Percentiles rank a stretch among this genome's conserved stretches.
Evolutionary conservation across 1,139 yeast genomes (phyloP).

Genomic region (Yamadazyma taylorii): DNA sequence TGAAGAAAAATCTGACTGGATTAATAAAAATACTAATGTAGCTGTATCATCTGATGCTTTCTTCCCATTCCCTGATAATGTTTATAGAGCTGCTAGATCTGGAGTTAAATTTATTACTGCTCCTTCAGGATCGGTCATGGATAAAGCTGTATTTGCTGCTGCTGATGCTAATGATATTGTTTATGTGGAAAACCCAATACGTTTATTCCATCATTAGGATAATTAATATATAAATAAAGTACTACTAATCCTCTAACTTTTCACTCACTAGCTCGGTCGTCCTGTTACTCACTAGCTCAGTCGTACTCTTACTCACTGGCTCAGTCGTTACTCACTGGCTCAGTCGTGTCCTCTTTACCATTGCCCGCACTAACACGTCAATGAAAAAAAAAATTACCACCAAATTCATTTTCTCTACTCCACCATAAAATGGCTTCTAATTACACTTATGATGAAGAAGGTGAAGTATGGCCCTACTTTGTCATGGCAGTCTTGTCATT

Average conservation of each 20-base stretch:
- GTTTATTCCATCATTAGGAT: constrained; percentile 89
- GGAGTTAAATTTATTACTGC: constrained; percentile 97
- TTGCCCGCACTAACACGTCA: constrained; percentile 7
- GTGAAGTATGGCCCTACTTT: constrained; percentile 96
- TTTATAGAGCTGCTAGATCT: constrained; percentile 93
- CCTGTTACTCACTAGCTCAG: too few species aligned
- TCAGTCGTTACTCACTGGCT: too few species aligned
- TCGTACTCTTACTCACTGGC: background rate
- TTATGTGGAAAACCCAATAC: constrained; percentile 92
- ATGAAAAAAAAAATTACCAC: constrained; percentile 1
- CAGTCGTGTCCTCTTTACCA: background rate
- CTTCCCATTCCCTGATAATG: constrained; percentile 99
- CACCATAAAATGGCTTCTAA: constrained; percentile 26
- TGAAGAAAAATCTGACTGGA: constrained; percentile 88
- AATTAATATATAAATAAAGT: background rate
- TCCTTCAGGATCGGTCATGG: constrained; percentile 97
- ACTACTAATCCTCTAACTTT: too few species aligned
- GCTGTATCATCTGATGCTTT: constrained; percentile 96
- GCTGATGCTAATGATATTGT: constrained; percentile 88
- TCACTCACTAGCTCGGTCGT: too few species aligned
- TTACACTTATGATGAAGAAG: constrained; percentile 83
- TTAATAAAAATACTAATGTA: constrained; percentile 73
- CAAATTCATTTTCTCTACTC: background rate
- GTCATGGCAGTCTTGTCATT: constrained; percentile 65
- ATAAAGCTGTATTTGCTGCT: constrained; percentile 91